phyloP scores from a whole-genome alignment of 441 rosid species.

The Populus trichocarpa region DNA sequence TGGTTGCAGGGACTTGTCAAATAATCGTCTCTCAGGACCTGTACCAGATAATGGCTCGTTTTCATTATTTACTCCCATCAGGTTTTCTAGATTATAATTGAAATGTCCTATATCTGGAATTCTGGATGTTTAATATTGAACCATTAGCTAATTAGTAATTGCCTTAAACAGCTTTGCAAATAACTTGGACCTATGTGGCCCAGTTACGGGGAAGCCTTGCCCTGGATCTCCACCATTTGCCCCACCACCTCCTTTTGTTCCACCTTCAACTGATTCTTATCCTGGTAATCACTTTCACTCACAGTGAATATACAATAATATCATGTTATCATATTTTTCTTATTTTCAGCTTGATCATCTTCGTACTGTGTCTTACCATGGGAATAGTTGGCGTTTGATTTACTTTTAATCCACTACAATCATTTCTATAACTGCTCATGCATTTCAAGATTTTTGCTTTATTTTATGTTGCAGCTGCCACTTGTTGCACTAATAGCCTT shows the following conservation, averaged over 20 bases:
- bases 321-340: too few species aligned
- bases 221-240: conserved; percentile 96
- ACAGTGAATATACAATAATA: background rate
- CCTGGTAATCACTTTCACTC: conserved; percentile 46
- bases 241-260: conserved; percentile 88
- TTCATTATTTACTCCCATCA: conserved; percentile 91
- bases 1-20: conserved; percentile 81
- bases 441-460: background rate
- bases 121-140: conserved; percentile 3
- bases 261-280: conserved; percentile 56
- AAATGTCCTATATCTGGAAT: background rate
- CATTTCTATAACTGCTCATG: background rate
- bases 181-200: conserved; percentile 82
- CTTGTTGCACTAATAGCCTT: background rate
- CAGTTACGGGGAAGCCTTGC: conserved; percentile 80
- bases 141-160: conserved; percentile 9
- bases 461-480: background rate
- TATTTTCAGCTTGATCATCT: background rate
- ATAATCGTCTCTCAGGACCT: conserved; percentile 77
- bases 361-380: background rate
- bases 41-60: conserved; percentile 93
- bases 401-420: background rate
- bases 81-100: conserved; percentile 36
- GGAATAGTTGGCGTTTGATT: background rate
- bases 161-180: conserved; percentile 75